Conservation (phyloP, 2,329 filamentous ascomycete species). For the Capronia epimyces region DNA sequence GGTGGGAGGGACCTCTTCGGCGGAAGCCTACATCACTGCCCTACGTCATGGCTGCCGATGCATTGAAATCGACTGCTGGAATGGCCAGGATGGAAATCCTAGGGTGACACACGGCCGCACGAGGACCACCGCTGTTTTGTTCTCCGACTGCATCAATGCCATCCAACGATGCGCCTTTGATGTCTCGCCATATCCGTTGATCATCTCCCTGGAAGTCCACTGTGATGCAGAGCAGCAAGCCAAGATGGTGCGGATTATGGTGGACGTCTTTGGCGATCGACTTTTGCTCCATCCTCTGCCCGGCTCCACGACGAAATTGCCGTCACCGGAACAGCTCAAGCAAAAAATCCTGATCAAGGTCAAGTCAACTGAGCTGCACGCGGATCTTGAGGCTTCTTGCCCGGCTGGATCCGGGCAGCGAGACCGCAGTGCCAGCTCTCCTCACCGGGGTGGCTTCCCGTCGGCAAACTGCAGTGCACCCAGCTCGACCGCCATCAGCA, state of each 20-base stretch:
- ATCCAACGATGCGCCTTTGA: constrained; percentile 93
- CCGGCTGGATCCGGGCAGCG: constrained; percentile 39
- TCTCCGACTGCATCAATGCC: constrained; percentile 84
- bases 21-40: constrained; percentile 89
- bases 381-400: constrained; percentile 44
- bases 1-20: constrained; percentile 81
- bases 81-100: constrained; percentile 79
- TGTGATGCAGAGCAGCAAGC: constrained; percentile 78
- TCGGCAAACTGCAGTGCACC: constrained; percentile 41
- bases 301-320: constrained; percentile 62
- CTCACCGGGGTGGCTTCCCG: constrained; percentile 42
- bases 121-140: constrained; percentile 80
- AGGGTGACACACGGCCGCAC: constrained; percentile 88
- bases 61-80: constrained; percentile 97
- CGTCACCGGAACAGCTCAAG: constrained; percentile 79
- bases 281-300: constrained; percentile 72
- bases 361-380: constrained; percentile 64
- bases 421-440: constrained; percentile 70
- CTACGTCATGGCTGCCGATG: constrained; percentile 86
- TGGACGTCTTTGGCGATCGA: constrained; percentile 71
- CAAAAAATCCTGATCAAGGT: constrained; percentile 88
- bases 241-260: constrained; percentile 85
- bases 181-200: constrained; percentile 79
- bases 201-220: constrained; percentile 93
- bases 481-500: constrained; percentile 43